These are phyloP conservation scores for Miamiensis avidus DNA, from an alignment of 169 alveolate species.

Conservation along the genomic window DNA sequence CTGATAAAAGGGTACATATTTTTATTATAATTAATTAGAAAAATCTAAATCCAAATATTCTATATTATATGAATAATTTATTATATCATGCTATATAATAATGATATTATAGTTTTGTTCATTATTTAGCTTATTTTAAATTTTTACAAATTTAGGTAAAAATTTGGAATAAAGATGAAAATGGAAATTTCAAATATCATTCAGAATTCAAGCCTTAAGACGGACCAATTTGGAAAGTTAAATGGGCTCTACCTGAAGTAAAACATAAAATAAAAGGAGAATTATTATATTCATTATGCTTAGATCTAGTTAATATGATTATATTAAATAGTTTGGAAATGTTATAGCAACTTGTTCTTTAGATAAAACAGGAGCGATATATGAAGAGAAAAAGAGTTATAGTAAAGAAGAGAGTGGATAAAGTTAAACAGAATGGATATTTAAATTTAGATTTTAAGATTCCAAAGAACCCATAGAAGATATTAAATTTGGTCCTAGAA, in stretches of 20 bases:
- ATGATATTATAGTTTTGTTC: no score
- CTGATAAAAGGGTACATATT: neutral
- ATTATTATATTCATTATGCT: no score
- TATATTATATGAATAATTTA: no score
- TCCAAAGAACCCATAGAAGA: neutral
- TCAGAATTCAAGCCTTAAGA: neutral
- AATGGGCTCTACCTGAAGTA: neutral
- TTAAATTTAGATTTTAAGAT: neutral
- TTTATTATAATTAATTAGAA: no score
- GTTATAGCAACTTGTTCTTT: neutral
- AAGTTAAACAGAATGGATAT: neutral
- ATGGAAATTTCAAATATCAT: neutral
- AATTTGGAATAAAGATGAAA: neutral
- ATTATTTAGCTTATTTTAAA: no score
- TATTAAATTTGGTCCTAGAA: neutral
- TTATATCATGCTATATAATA: no score
- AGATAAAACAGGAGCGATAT: neutral
- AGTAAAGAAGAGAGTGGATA: neutral
- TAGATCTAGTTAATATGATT: no score
- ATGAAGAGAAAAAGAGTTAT: neutral
- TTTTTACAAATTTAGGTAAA: neutral
- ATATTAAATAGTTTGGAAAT: neutral
- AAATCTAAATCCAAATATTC: no score
- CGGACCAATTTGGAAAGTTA: neutral
- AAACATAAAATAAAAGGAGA: neutral